phyloP scores from a whole-genome alignment of 441 rosid genomes.

The Eruca vesicaria region DNA sequence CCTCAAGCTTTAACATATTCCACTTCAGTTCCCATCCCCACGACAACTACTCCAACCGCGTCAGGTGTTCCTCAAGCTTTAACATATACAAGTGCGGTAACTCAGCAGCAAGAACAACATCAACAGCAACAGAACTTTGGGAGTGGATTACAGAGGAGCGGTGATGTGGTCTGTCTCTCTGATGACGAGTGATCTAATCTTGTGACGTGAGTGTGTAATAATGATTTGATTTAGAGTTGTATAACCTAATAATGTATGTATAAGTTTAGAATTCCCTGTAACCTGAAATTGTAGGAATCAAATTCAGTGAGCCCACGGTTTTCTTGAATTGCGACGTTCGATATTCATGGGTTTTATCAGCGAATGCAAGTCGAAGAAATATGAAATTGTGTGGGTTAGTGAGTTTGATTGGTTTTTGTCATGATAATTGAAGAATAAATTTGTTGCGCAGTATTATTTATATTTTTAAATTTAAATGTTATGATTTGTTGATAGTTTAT shows the following conservation, averaged over 20 bases:
- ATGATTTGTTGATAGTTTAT: no score
- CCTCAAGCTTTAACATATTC: conserved; percentile 27
- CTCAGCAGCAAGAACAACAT: conserved; percentile 16
- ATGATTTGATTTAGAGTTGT: background rate
- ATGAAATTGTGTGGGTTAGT: no score
- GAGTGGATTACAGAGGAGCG: conserved; percentile 18
- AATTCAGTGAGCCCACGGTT: background rate
- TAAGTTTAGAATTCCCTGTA: background rate
- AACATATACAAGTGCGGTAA: conserved; percentile 14
- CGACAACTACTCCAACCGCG: conserved; percentile 8
- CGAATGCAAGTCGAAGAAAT: no score
- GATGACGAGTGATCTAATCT: conserved; percentile 68
- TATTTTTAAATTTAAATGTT: no score
- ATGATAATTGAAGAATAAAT: no score
- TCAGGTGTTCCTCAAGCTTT: conserved; percentile 25
- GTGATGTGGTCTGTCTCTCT: conserved; percentile 63
- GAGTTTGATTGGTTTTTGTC: no score
- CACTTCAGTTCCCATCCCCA: conserved; percentile 27
- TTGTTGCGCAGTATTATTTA: no score
- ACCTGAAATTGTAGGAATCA: background rate
- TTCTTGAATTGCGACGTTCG: background rate
- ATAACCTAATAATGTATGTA: background rate
- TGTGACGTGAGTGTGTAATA: conserved; percentile 1
- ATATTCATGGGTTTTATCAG: background rate
- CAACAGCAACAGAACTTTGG: conserved; percentile 21